Conservation (phyloP, 331 rosid genomes). For the Acacia concinna region DNA sequence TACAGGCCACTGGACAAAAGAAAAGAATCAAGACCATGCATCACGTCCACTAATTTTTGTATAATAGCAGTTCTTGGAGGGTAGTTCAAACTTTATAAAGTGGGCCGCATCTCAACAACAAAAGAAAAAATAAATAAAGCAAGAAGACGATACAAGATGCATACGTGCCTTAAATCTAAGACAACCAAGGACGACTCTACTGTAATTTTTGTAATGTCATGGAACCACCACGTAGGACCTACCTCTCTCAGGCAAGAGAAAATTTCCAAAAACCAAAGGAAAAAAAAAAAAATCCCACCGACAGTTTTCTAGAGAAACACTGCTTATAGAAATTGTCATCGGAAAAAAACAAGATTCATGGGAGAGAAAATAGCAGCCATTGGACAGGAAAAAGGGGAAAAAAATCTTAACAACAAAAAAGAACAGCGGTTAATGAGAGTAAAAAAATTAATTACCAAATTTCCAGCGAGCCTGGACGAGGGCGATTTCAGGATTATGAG, state of each 20-base stretch:
- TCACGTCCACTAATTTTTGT: neutral
- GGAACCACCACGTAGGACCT: conserved; percentile 42
- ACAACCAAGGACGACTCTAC: conserved; percentile 10
- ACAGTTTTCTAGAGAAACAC: conserved; percentile 41
- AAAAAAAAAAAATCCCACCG: conserved; percentile 49
- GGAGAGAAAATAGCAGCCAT: conserved; percentile 3
- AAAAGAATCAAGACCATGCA: conserved; percentile 20
- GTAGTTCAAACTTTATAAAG: conserved; percentile 1
- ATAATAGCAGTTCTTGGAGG: conserved; percentile 7
- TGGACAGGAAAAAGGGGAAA: neutral
- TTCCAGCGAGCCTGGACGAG: conserved; percentile 95
- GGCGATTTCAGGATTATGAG: conserved; percentile 68
- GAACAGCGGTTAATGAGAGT: neutral
- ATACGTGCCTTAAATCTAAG: conserved; percentile 42
- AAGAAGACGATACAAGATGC: neutral
- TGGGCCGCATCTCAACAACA: conserved; percentile 13
- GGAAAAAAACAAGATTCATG: conserved; percentile 18
- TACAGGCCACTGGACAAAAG: conserved; percentile 23
- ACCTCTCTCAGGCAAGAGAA: conserved; percentile 12
- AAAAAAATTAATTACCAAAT: conserved; percentile 55
- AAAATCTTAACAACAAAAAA: neutral
- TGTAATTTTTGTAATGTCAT: conserved; percentile 32
- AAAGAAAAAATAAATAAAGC: neutral
- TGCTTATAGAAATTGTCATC: conserved; percentile 20
- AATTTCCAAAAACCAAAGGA: conserved; percentile 9